Base-by-base conservation (phyloP, 495 filamentous ascomycete genomes). In the Penicillium riverlandense region DNA sequence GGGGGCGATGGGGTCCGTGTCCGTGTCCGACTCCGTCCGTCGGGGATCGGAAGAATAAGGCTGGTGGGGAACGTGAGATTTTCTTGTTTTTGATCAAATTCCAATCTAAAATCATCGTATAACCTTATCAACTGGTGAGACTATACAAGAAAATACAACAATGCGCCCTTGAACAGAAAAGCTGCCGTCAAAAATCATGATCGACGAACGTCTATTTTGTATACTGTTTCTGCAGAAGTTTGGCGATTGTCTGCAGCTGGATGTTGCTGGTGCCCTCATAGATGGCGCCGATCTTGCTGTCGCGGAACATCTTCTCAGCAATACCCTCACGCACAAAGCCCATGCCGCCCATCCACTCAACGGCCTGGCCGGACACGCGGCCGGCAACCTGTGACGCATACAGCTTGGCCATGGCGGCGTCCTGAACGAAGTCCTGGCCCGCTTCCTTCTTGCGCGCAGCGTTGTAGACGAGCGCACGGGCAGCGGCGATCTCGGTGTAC, bases 341-440 rank as follows among this genome's bases (percentile, higher is more conserved):
- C 92, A 96, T 96, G 40, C 92, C 92, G 30, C 92, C 92, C 91
- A 96, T 96, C 92, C 94, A 97, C 69, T 97, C 92, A 12, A 99
- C 79, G 3, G 90, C 92, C 9, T 81, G 79, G 8, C 90, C 83
- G 40, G 86, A 85, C 14, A 97, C 91, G 40, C 80, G 79, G 11
- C 87, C 87, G 1, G 92, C 92, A 12, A 99, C 90, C 71, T 97
- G 94, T 10, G 84, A 90, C 4, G 92, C 82, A 61, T 83, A 96
- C 27, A 99, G 76, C 74, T 99, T 99, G 37, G 92, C 92, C 92
- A 99, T 99, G 40, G 92, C 94, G 6, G 92, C 94, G 55, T 99
- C 91, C 53, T 74, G 75, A 40, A 99, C 91, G 53, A 97, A 99
- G 58, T 94, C 82, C 66, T 95, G 79, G 14, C 94, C 94, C 2